Conservation (phyloP, 2,329 filamentous ascomycete genomes). For the Cladosporium phlei region DNA sequence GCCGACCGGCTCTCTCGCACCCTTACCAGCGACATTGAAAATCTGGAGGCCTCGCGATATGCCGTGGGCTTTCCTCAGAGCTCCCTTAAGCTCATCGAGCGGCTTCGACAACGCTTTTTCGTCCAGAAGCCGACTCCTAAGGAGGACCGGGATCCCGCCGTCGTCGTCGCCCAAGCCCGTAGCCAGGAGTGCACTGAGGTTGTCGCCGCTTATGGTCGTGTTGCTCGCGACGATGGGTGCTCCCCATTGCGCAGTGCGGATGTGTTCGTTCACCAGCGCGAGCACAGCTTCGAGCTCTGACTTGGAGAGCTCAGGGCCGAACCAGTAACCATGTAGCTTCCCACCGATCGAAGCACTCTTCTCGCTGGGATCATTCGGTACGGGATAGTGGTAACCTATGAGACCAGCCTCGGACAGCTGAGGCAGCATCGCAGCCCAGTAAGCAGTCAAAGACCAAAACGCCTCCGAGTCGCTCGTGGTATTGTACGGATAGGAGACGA, state of each 20-base stretch:
- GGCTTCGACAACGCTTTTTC: constrained; percentile 7
- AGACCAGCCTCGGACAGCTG: constrained; percentile 10
- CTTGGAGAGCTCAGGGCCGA: background rate
- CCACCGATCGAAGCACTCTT: background rate
- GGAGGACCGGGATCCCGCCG: constrained; percentile 5
- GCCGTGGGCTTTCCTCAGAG: background rate
- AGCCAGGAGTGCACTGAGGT: background rate
- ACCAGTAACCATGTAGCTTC: constrained; percentile 4
- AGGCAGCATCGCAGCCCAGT: constrained; percentile 13
- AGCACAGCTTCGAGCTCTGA: background rate
- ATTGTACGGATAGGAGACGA: constrained; percentile 42
- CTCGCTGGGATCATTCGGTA: background rate
- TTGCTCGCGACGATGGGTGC: background rate
- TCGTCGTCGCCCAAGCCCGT: no score
- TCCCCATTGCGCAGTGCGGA: background rate
- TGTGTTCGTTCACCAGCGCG: constrained; percentile 5
- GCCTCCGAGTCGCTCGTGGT: constrained; percentile 16
- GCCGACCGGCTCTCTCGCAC: background rate
- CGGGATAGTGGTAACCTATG: constrained; percentile 14
- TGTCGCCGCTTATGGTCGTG: background rate
- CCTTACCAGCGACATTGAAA: constrained; percentile 14
- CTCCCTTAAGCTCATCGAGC: background rate
- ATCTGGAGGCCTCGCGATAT: background rate
- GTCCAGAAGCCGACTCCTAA: constrained; percentile 13
- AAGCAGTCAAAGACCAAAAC: constrained; percentile 13